Conservation (phyloP, 257 asterid species). For the Solanum pennellii region DNA sequence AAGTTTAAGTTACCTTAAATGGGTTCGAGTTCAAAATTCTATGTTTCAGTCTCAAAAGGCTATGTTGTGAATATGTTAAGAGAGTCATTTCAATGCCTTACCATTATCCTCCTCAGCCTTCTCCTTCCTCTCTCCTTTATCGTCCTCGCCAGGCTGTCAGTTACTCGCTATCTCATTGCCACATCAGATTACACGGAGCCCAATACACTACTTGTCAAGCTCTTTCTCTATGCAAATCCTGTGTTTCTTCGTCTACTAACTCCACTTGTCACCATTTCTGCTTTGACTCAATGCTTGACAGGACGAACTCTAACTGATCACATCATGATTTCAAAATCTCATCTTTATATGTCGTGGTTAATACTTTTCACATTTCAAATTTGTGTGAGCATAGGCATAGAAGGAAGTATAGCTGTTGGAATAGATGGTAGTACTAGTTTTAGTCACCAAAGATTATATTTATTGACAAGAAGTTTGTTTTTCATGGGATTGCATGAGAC, state of each 20-base stretch:
- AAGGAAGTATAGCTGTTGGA: slow-evolving; percentile 56
- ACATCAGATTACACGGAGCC: slow-evolving; percentile 8
- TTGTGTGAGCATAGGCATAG: slow-evolving; percentile 63
- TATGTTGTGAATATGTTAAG: background rate
- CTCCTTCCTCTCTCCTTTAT: slow-evolving; percentile 75
- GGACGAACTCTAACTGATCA: background rate
- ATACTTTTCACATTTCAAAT: slow-evolving; percentile 34
- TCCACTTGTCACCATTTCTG: slow-evolving; percentile 21
- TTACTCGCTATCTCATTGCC: slow-evolving; percentile 16
- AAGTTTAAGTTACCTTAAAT: background rate
- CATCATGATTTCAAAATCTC: background rate
- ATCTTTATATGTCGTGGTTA: slow-evolving; percentile 35
- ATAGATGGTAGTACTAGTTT: slow-evolving; percentile 31
- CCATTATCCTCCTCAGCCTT: slow-evolving; percentile 53
- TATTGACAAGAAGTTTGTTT: slow-evolving; percentile 26
- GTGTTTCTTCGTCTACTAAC: slow-evolving; percentile 30
- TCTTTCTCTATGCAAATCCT: slow-evolving; percentile 25
- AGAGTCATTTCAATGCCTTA: slow-evolving; percentile 31
- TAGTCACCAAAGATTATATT: slow-evolving; percentile 6
- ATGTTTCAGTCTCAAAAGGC: background rate
- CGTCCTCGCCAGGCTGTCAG: slow-evolving; percentile 55
- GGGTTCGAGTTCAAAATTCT: background rate
- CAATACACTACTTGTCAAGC: slow-evolving; percentile 4
- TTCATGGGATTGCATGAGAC: slow-evolving; percentile 65
- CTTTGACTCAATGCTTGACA: slow-evolving; percentile 33